phyloP scores from a whole-genome alignment of 495 filamentous ascomycete species.

The Thermothielavioides terrestris region DNA sequence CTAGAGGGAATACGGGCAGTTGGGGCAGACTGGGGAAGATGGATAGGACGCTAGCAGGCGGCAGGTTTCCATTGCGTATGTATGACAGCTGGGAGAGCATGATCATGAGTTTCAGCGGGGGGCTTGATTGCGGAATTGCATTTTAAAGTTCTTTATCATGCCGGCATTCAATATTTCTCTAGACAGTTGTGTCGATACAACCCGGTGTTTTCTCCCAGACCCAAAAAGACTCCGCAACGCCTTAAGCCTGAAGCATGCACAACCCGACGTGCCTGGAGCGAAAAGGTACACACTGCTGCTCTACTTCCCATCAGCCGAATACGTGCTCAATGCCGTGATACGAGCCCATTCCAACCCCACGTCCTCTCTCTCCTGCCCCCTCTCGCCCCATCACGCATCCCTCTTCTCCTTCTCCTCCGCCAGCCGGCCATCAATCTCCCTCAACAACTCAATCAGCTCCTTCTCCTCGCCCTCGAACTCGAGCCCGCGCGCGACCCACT shows the following conservation, averaged over 20 bases:
- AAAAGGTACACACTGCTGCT: background rate
- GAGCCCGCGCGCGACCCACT: constrained; percentile 61
- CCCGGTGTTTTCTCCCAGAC: background rate
- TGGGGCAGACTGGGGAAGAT: no score
- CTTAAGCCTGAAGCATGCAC: background rate
- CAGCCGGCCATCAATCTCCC: constrained; percentile 53
- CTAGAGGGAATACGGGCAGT: no score
- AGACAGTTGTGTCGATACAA: background rate
- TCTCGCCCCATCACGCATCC: constrained; percentile 4
- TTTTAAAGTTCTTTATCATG: no score
- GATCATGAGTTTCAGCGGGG: no score
- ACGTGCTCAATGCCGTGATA: no score
- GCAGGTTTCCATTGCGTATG: no score
- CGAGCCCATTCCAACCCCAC: background rate
- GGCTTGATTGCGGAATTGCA: no score
- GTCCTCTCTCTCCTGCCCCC: background rate
- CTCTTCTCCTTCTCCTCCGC: constrained; percentile 18
- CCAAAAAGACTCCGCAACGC: background rate
- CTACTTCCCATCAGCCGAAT: background rate
- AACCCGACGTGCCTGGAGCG: background rate
- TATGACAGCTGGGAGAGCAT: no score
- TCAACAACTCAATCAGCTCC: constrained; percentile 60
- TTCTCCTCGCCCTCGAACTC: constrained; percentile 74
- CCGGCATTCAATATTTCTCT: no score
- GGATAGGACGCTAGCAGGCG: no score